A percentile compares a stretch with the other conserved stretches of the same genome.
Evolutionary conservation across 1,284 basidiomycete genomes (phyloP).

Genomic region (Fereydounia khargensis): DNA sequence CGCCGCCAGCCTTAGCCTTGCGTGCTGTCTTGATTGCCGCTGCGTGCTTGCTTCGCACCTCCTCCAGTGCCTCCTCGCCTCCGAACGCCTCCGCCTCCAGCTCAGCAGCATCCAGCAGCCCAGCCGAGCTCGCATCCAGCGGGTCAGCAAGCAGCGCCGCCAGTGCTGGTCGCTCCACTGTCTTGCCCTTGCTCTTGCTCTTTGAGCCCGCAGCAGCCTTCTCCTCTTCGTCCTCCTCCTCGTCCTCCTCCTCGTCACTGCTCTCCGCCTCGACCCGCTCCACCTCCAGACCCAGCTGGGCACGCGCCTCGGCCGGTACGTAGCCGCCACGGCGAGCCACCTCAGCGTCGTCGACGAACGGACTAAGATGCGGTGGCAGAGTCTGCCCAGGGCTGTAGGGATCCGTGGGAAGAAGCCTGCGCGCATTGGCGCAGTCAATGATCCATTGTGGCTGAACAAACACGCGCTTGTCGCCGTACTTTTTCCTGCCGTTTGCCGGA

Average conservation of each 20-base stretch:
- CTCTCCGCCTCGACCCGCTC: constrained; percentile 41
- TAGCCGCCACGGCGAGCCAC: constrained; percentile 59
- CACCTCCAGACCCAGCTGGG: constrained; percentile 60
- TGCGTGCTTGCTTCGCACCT: constrained; percentile 61
- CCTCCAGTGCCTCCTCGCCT: constrained; percentile 77
- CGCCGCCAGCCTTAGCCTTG: constrained; percentile 29
- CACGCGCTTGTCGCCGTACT: constrained; percentile 65
- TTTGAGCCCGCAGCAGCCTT: background rate
- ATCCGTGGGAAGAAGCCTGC: constrained; percentile 79
- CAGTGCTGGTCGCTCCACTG: constrained; percentile 21
- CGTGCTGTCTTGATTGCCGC: constrained; percentile 42
- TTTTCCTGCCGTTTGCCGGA: constrained; percentile 38
- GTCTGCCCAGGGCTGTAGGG: constrained; percentile 81
- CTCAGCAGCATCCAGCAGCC: constrained; percentile 81
- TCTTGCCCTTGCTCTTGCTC: constrained; percentile 1
- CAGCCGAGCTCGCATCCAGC: constrained; percentile 64
- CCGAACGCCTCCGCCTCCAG: constrained; percentile 89
- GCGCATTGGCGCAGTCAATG: constrained; percentile 88
- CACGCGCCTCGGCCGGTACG: constrained; percentile 58
- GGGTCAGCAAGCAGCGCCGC: constrained; percentile 64
- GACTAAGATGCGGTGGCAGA: constrained; percentile 92
- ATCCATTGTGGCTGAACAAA: constrained; percentile 98
- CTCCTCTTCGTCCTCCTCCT: constrained; percentile 48
- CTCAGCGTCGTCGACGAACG: constrained; percentile 79
- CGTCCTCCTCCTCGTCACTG: constrained; percentile 56